Conservation (phyloP, 2,329 filamentous ascomycete species). For the Didymella segeticola region DNA sequence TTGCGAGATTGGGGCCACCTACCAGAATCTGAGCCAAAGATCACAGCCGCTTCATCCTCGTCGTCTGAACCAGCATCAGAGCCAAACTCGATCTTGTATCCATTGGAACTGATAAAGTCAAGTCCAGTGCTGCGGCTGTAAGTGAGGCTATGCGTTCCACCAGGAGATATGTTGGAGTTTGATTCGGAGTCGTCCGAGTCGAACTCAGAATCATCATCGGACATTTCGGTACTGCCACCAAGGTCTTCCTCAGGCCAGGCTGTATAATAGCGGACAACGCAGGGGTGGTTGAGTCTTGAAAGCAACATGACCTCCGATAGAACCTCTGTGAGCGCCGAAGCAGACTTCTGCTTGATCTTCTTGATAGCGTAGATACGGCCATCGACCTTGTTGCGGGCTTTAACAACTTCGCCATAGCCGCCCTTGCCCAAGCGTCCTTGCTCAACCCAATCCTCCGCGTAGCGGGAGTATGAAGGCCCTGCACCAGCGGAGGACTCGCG, state of each 20-base stretch:
- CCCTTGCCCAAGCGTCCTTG: constrained; percentile 88
- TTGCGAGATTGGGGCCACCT: constrained; percentile 1
- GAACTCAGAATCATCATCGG: constrained; percentile 40
- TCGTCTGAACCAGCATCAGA: constrained; percentile 60
- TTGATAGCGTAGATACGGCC: constrained; percentile 95
- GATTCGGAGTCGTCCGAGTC: constrained; percentile 35
- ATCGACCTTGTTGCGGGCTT: constrained; percentile 92
- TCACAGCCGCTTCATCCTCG: constrained; percentile 39
- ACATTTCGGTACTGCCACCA: constrained; percentile 52
- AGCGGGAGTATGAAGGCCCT: constrained; percentile 68
- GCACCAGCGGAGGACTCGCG: constrained; percentile 46
- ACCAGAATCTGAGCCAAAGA: constrained; percentile 50
- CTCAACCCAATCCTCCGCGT: constrained; percentile 88
- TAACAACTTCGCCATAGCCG: constrained; percentile 95
- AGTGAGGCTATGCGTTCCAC: constrained; percentile 52
- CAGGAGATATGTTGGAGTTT: constrained; percentile 36
- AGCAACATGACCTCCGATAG: constrained; percentile 85
- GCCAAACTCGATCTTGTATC: constrained; percentile 79
- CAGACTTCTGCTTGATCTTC: constrained; percentile 86
- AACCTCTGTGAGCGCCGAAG: constrained; percentile 77
- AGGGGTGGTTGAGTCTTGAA: constrained; percentile 90
- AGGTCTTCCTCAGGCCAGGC: constrained; percentile 86
- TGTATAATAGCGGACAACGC: constrained; percentile 88
- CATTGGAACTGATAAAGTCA: constrained; percentile 91
- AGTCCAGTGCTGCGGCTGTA: constrained; percentile 77